phyloP scores from a whole-genome alignment of 2,329 filamentous ascomycete species.

The Mariannaea sp. region DNA sequence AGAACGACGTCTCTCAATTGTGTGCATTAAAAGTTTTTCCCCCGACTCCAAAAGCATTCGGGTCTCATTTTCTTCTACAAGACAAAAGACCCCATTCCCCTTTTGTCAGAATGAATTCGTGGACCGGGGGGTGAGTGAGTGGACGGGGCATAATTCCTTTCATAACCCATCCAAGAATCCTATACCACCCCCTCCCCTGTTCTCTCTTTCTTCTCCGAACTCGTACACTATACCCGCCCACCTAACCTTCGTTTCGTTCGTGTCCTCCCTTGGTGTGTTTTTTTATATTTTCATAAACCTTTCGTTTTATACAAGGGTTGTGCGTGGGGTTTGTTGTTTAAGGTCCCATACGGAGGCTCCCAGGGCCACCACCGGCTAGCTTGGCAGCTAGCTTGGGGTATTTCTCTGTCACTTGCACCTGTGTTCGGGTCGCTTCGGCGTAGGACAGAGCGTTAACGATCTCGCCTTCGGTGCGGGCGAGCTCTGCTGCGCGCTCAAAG shows the following conservation, averaged over 20 bases:
- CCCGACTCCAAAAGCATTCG: constrained; percentile 35
- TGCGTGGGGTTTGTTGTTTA: constrained; percentile 34
- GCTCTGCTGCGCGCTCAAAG: constrained; percentile 94
- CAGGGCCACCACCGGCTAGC: constrained; percentile 52
- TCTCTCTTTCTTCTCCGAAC: constrained; percentile 21
- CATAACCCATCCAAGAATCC: constrained; percentile 22
- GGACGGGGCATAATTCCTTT: constrained; percentile 11
- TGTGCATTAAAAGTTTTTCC: constrained; percentile 34
- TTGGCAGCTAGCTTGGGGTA: constrained; percentile 80
- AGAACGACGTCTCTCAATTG: constrained; percentile 34
- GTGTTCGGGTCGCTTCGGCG: constrained; percentile 93
- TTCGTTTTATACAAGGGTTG: constrained; percentile 28
- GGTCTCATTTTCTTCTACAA: constrained; percentile 2
- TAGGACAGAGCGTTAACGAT: constrained; percentile 96
- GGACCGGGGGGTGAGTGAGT: constrained; percentile 3
- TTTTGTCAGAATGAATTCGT: constrained; percentile 17
- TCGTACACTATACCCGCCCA: constrained; percentile 39
- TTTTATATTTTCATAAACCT: constrained; percentile 25
- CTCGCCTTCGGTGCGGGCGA: constrained; percentile 92
- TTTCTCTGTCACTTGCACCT: constrained; percentile 88
- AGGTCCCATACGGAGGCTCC: constrained; percentile 45
- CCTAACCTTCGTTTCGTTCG: constrained; percentile 14
- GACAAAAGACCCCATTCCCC: constrained; percentile 28
- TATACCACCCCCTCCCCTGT: neutral
- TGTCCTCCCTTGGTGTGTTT: constrained; percentile 15